Evolutionary conservation across 306 rosid species (phyloP), one percentile per base, ranked within the genome.

Genomic region (Calophaca sinica): DNA sequence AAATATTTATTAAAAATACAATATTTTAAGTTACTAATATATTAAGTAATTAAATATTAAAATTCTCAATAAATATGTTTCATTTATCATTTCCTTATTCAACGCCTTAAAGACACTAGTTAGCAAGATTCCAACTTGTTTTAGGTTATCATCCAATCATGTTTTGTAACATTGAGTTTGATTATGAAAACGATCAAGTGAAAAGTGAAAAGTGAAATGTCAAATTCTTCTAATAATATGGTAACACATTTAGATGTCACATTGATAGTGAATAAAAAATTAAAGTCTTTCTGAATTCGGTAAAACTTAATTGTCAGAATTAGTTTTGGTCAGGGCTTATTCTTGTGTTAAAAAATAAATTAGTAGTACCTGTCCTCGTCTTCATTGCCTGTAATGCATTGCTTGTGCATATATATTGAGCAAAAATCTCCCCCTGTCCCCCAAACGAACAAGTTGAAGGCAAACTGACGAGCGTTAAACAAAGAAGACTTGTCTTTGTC

Each of bases 121-220:
- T 68, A 12, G 31, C 44, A 49, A 68, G 46, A 49, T 5, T 26
- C 44, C 28, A n/a, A 9, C n/a, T 49, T 49, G 3, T 33, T 70
- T 62, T 39, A 39, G 32, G 13, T 52, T 53, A 78, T 71, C 42
- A 63, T 79, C 67, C 73, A 62, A 71, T 71, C 52, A 62, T 41
- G 45, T 60, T 52, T 49, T 60, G 38, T 14, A 41, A 26, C 62
- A 78, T 33, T 42, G 29, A 35, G 49, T 49, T 74, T 49, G 9
- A 32, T 36, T 64, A 49, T 61, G 72, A 62, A 20, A 36, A 51
- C 78, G 50, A 28, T 13, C 7, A 14, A 5, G 28, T 3, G 4
- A 42, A 6, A 32, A 8, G 33, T 45, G 38, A 48, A 60, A 36
- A 7, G 33, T 45, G 38, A 48, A 60, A 36, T 4, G 33, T 68